Base-by-base conservation (phyloP, 2,329 filamentous ascomycete species). In the Xylaria sp. region DNA sequence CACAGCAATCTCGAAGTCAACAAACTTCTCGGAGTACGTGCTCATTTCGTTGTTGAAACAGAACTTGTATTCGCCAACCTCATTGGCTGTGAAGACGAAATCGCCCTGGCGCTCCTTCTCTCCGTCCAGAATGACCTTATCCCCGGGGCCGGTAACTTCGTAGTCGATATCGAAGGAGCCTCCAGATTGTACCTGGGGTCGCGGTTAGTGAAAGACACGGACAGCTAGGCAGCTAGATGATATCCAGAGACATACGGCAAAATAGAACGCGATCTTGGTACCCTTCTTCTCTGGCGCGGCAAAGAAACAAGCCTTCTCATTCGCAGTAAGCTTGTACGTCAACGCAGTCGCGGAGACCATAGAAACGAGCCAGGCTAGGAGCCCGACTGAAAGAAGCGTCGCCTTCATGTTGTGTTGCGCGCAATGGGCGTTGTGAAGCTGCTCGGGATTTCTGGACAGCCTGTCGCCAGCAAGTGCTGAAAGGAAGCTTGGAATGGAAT, bases 21-120 rank as follows among this genome's bases (percentile, higher is more conserved):
- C 92, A 72, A 91, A 87, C 78, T 99, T 99, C 77, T 99, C 94
- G 48, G 92, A 88, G 71, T 96, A 97, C 0, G 93, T 97, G 70
- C 90, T 96, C 90, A 99, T 96, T 71, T 94, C 89, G 70, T 99
- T 99, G 76, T 92, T 90, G 80, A 99, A 99, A 83, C 94, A 99
- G 79, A 99, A 97, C 49, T 87, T 85, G 78, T 97, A 97, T 69
- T 97, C 93, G 62, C 94, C 94, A 6, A 83, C 70, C 48, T 91
- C 85, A 67, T 91, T 91, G 42, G 92, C 94, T 0, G 92, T 96
- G 74, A 99, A 99, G 59, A 99, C 94, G 70, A 96, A 97, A 75
- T 99, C 94, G 49, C 93, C 94, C 76, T 97, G 93, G 62, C 93
- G 86, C 78, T 90, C 94, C 77, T 96, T 97, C 65, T 87, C 81